Conservation (phyloP, 345 rosid species). For the Viola odorata region DNA sequence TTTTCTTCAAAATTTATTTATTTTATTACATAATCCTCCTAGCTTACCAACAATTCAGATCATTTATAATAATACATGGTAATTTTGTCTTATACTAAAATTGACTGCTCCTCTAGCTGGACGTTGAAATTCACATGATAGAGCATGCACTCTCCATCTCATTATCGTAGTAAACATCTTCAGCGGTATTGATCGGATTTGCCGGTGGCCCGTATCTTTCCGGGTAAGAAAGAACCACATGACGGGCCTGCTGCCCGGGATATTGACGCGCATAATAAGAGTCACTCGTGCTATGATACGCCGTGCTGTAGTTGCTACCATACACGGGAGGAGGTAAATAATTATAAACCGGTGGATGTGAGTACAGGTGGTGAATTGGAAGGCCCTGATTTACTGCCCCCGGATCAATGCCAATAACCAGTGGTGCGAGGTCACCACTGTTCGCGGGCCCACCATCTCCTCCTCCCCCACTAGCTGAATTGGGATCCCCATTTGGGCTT, state of each 20-base stretch:
- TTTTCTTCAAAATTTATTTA: no score
- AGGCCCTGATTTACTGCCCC: slow-evolving; percentile 21
- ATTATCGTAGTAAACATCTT: slow-evolving; percentile 13
- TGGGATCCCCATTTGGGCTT: slow-evolving; percentile 13
- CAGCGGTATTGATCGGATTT: slow-evolving; percentile 17
- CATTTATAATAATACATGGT: no score
- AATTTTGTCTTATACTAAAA: no score
- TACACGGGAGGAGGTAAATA: slow-evolving; percentile 31
- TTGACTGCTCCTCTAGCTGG: no score
- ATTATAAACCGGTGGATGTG: slow-evolving; percentile 19
- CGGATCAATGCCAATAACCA: slow-evolving; percentile 6
- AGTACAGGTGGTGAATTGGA: slow-evolving; percentile 24
- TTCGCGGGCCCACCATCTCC: slow-evolving; percentile 2
- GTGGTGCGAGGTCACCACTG: neutral
- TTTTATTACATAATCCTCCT: no score
- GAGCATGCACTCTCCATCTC: slow-evolving; percentile 32
- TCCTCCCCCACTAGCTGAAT: slow-evolving; percentile 9
- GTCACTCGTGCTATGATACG: slow-evolving; percentile 31
- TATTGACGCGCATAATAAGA: slow-evolving; percentile 20
- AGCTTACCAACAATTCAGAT: no score
- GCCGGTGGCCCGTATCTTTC: slow-evolving; percentile 20
- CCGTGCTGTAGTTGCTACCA: slow-evolving; percentile 48
- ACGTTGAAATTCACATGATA: slow-evolving; percentile 31
- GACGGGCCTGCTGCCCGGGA: slow-evolving; percentile 17
- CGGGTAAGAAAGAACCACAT: slow-evolving; percentile 8